A percentile compares a stretch with the other conserved stretches of the same genome.
Conservation (phyloP, 306 rosid genomes). For the Cucumis melo region DNA sequence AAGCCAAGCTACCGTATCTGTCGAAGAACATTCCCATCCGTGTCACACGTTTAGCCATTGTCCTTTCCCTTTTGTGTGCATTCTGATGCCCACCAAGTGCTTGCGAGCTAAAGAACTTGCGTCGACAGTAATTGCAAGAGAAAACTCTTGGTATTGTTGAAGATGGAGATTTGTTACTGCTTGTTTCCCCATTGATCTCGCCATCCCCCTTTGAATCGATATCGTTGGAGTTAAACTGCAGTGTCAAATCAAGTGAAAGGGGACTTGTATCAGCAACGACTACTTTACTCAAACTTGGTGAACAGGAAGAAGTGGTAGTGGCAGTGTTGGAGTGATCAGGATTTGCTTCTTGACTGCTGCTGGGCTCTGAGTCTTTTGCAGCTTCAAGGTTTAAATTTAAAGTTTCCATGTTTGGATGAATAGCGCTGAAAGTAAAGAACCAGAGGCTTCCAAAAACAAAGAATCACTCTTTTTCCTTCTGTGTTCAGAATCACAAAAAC, state of each 20-base stretch:
- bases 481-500: not conserved
- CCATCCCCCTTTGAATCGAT: conserved; percentile 27
- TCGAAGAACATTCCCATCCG: conserved; percentile 59
- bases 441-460: not conserved
- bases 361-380: conserved; percentile 29
- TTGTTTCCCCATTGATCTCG: conserved; percentile 27
- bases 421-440: not conserved
- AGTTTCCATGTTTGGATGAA: conserved; percentile 24
- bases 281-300: conserved; percentile 23
- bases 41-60: conserved; percentile 78
- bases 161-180: conserved; percentile 19
- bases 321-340: conserved; percentile 34
- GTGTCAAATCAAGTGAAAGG: conserved; percentile 51
- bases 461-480: not conserved
- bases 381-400: conserved; percentile 50
- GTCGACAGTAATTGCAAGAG: conserved; percentile 83
- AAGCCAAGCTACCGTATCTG: conserved; percentile 61
- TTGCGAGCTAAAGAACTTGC: conserved; percentile 88
- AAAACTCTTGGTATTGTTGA: conserved; percentile 46
- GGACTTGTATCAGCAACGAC: conserved; percentile 20
- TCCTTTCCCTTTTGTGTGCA: conserved; percentile 86
- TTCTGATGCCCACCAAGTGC: conserved; percentile 92
- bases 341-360: conserved; percentile 38
- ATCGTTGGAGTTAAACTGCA: conserved; percentile 35
- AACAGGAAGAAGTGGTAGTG: conserved; percentile 32